These are phyloP conservation scores for Cucurbita pepo DNA, from an alignment of 306 rosid genomes.

Conservation along the genomic window DNA sequence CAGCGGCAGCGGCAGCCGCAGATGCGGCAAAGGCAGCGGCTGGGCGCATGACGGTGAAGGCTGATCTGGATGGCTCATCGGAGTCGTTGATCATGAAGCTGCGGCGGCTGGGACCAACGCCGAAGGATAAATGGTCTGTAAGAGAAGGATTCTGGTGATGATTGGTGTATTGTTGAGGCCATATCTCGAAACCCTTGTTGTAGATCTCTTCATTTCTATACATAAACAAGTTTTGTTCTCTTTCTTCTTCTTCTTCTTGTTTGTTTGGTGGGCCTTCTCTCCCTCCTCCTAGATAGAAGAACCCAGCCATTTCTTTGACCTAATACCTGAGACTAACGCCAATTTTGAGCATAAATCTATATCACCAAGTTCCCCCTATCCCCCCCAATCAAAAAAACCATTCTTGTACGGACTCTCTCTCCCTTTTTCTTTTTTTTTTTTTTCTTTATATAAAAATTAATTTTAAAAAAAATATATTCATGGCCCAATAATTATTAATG, in stretches of 20 bases:
- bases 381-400: neutral
- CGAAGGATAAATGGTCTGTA: conserved; percentile 47
- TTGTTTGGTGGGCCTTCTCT: conserved; percentile 23
- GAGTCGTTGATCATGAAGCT: conserved; percentile 19
- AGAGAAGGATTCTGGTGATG: conserved; percentile 11
- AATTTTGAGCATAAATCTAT: conserved; percentile 60
- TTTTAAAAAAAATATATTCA: no score
- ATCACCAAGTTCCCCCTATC: conserved; percentile 22
- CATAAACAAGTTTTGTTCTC: conserved; percentile 5
- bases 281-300: conserved; percentile 77
- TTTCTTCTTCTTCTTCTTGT: conserved; percentile 16
- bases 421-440: no score
- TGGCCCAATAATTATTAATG: neutral
- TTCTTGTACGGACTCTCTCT: neutral
- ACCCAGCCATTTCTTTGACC: conserved; percentile 74
- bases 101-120: conserved; percentile 44
- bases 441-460: no score
- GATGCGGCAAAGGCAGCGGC: conserved; percentile 13
- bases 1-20: neutral
- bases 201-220: conserved; percentile 5
- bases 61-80: conserved; percentile 42
- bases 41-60: conserved; percentile 51
- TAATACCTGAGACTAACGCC: conserved; percentile 29
- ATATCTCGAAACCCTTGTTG: conserved; percentile 18
- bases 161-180: conserved; percentile 35